A percentile compares a stretch with the other conserved stretches of the same genome.
Evolutionary conservation across 208 protist species (phyloP).

Genomic region (Trypanosomatidae sp.): DNA sequence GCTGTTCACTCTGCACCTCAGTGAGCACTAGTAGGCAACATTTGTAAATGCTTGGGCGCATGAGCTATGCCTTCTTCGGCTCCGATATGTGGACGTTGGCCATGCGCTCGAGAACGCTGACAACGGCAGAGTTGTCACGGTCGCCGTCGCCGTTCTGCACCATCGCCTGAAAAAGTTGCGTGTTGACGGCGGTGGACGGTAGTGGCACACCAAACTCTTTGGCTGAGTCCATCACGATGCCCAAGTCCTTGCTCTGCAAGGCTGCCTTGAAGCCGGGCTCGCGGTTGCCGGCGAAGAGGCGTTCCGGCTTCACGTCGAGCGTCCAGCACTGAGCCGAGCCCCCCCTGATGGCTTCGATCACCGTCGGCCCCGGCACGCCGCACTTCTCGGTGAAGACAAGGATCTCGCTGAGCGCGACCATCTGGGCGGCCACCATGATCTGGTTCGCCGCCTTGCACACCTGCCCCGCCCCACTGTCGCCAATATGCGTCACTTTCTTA

Average conservation of each 20-base stretch:
- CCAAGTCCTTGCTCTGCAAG: conserved; percentile 95
- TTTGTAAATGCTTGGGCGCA: neutral
- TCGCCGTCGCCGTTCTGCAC: conserved; percentile 87
- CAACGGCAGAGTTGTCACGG: conserved; percentile 93
- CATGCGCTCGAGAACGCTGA: conserved; percentile 93
- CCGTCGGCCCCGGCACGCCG: conserved; percentile 77
- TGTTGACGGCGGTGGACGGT: conserved; percentile 88
- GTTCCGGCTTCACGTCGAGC: conserved; percentile 90
- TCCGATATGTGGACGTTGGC: conserved; percentile 81
- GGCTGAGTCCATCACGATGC: conserved; percentile 92
- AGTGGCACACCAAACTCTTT: conserved; percentile 87
- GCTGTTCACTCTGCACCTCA: neutral
- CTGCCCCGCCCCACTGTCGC: conserved; percentile 90
- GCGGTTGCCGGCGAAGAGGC: conserved; percentile 93
- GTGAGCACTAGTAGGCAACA: neutral
- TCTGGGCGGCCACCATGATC: conserved; percentile 94
- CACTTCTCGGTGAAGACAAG: conserved; percentile 93
- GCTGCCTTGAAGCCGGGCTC: conserved; percentile 95
- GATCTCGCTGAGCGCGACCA: conserved; percentile 95
- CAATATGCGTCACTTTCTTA: conserved; percentile 88
- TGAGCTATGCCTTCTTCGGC: conserved; percentile 37
- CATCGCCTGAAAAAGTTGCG: conserved; percentile 93
- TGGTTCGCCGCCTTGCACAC: conserved; percentile 97
- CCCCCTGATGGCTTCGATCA: conserved; percentile 86
- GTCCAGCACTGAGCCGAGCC: conserved; percentile 94